A percentile compares a stretch with the other conserved stretches of the same genome.
phyloP scores from a whole-genome alignment of 192 early-diverging fungal species.

The Backusella psychrophila region DNA sequence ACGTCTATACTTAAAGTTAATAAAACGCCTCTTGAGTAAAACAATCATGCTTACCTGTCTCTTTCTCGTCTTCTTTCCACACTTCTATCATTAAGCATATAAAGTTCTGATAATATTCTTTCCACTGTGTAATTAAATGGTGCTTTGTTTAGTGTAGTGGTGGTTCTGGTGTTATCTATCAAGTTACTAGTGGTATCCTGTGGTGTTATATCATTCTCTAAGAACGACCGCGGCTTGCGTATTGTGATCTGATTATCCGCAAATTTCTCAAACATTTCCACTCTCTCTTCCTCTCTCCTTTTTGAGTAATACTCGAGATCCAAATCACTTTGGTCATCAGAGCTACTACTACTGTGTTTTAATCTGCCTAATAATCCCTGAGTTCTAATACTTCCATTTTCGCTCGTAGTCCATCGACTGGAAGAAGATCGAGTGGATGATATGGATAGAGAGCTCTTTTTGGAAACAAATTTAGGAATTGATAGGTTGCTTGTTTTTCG shows the following conservation, averaged over 20 bases:
- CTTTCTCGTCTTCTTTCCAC: neutral
- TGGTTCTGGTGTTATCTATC: neutral
- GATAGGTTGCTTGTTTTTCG: neutral
- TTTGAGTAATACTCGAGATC: slow-evolving; percentile 1
- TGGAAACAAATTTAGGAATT: neutral
- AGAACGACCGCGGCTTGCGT: neutral
- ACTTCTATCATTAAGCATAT: neutral
- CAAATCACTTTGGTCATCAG: neutral
- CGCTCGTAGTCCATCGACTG: neutral
- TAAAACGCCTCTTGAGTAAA: neutral
- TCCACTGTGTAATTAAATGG: neutral
- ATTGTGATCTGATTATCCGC: neutral
- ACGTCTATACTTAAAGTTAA: neutral
- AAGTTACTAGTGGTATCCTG: neutral
- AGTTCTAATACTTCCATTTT: neutral
- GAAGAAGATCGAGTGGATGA: neutral
- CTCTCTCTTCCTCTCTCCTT: neutral
- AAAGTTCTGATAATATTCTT: neutral
- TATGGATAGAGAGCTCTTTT: neutral
- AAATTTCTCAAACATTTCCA: neutral
- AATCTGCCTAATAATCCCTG: neutral
- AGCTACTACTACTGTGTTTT: neutral
- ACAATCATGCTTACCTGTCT: neutral
- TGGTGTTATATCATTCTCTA: neutral
- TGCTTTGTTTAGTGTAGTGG: neutral